Percentiles rank a stretch among this genome's conserved stretches.
These are phyloP conservation scores for Vaccinium macrocarpon DNA, from an alignment of 148 eudicot genomes.

Conservation along the genomic window DNA sequence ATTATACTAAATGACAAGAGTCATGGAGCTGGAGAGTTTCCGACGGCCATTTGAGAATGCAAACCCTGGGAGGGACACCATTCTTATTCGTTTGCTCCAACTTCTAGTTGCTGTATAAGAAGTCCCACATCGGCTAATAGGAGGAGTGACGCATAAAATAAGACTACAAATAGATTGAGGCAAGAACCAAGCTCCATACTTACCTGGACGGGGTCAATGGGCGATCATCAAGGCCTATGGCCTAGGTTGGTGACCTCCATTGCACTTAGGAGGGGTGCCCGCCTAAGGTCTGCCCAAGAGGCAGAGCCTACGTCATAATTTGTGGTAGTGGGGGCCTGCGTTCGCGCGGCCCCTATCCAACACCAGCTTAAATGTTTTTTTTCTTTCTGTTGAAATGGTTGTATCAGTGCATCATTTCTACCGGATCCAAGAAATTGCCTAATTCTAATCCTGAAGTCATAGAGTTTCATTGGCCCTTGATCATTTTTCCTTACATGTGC, in stretches of 20 bases:
- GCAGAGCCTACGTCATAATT: slow-evolving; percentile 73
- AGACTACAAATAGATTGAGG: neutral
- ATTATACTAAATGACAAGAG: too few relatives aligned
- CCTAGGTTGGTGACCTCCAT: slow-evolving; percentile 67
- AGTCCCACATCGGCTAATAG: neutral
- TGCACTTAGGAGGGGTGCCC: slow-evolving; percentile 57
- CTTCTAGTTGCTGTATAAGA: neutral
- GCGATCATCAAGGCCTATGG: slow-evolving; percentile 58
- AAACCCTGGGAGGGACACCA: too few relatives aligned
- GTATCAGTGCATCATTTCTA: too few relatives aligned
- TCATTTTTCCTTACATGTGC: too few relatives aligned
- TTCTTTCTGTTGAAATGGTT: too few relatives aligned
- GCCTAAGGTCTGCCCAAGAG: slow-evolving; percentile 62
- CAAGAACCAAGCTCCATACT: slow-evolving; percentile 27
- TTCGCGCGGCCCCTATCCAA: slow-evolving; percentile 60
- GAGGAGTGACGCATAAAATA: neutral
- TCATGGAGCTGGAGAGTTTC: too few relatives aligned
- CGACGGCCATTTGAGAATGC: too few relatives aligned
- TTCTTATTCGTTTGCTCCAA: neutral
- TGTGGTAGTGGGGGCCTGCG: slow-evolving; percentile 58
- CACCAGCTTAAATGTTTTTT: too few relatives aligned
- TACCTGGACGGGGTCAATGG: slow-evolving; percentile 82
- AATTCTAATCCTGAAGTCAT: too few relatives aligned
- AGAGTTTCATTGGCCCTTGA: too few relatives aligned
- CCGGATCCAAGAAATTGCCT: too few relatives aligned